Conservation (phyloP, 2,329 filamentous ascomycete genomes). For the Graphiopsis chlorocephala region DNA sequence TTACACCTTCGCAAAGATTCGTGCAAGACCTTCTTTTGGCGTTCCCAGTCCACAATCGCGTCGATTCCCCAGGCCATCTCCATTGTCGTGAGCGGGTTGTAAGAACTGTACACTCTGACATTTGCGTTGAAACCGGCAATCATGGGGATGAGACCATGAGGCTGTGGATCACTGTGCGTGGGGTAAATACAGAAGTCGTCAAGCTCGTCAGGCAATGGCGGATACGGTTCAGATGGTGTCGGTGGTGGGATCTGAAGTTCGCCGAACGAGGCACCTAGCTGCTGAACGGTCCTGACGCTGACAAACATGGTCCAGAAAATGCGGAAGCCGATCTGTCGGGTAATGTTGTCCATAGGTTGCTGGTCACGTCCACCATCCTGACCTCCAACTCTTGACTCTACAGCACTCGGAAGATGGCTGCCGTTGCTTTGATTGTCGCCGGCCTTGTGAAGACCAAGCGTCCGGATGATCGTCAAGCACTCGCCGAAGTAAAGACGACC, state of each 20-base stretch:
- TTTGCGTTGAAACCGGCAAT: slow-evolving; percentile 79
- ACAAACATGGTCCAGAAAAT: slow-evolving; percentile 82
- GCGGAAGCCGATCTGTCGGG: slow-evolving; percentile 54
- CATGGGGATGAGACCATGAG: slow-evolving; percentile 64
- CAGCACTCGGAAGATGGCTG: slow-evolving; percentile 35
- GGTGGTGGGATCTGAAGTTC: slow-evolving; percentile 74
- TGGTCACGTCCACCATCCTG: slow-evolving; percentile 33
- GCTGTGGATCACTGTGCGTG: slow-evolving; percentile 68
- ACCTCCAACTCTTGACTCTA: slow-evolving; percentile 37
- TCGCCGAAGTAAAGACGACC: slow-evolving; percentile 71
- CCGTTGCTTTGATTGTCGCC: slow-evolving; percentile 39
- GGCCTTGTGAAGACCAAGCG: slow-evolving; percentile 63
- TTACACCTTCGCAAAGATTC: slow-evolving; percentile 71
- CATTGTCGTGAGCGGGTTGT: slow-evolving; percentile 73
- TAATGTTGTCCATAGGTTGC: slow-evolving; percentile 46
- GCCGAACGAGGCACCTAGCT: slow-evolving; percentile 68
- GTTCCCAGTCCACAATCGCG: slow-evolving; percentile 70
- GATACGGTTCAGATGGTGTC: slow-evolving; percentile 72
- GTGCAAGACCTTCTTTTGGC: slow-evolving; percentile 71
- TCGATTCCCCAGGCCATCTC: slow-evolving; percentile 80
- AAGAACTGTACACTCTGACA: slow-evolving; percentile 74
- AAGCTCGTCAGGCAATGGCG: slow-evolving; percentile 74
- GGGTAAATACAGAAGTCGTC: slow-evolving; percentile 79
- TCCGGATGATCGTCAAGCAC: slow-evolving; percentile 65
- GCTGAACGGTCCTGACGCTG: slow-evolving; percentile 68